phyloP scores from a whole-genome alignment of 352 stramenopile genomes.

The Pythium aristosporum region DNA sequence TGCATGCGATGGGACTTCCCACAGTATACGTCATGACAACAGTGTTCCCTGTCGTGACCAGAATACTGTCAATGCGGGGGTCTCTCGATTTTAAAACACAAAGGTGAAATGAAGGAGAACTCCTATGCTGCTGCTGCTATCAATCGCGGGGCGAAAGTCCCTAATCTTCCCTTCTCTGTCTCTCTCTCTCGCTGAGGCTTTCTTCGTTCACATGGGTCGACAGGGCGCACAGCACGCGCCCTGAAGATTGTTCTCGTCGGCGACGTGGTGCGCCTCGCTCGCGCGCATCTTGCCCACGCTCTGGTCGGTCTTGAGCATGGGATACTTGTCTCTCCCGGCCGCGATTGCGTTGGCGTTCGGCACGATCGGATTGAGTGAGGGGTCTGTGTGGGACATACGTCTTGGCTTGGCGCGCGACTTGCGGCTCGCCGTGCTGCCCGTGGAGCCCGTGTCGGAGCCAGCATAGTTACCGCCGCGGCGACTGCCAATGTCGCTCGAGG shows the following conservation, averaged over 20 bases:
- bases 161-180: too few relatives aligned
- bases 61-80: too few relatives aligned
- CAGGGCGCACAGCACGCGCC: slow-evolving; percentile 63
- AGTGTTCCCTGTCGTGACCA: too few relatives aligned
- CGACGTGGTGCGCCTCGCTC: slow-evolving; percentile 9
- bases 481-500: slow-evolving; percentile 69
- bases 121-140: too few relatives aligned
- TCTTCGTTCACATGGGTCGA: slow-evolving; percentile 47
- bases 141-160: too few relatives aligned
- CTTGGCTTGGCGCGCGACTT: slow-evolving; percentile 30
- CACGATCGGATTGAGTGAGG: slow-evolving; percentile 58
- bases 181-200: too few relatives aligned
- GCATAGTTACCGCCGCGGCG: slow-evolving; percentile 42
- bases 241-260: slow-evolving; percentile 36
- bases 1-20: too few relatives aligned
- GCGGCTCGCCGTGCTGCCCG: slow-evolving; percentile 39
- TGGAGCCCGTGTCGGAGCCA: slow-evolving; percentile 65
- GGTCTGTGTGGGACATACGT: slow-evolving; percentile 53
- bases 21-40: too few relatives aligned
- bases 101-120: too few relatives aligned
- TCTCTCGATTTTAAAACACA: too few relatives aligned
- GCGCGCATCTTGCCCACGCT: slow-evolving; percentile 39
- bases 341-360: slow-evolving; percentile 72
- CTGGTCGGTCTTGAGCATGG: slow-evolving; percentile 80
- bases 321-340: slow-evolving; percentile 44